A percentile compares a stretch with the other conserved stretches of the same genome.
These are phyloP conservation scores for Paratinospora sagittata DNA, from an alignment of 164 flowering plant genomes.

Conservation along the genomic window DNA sequence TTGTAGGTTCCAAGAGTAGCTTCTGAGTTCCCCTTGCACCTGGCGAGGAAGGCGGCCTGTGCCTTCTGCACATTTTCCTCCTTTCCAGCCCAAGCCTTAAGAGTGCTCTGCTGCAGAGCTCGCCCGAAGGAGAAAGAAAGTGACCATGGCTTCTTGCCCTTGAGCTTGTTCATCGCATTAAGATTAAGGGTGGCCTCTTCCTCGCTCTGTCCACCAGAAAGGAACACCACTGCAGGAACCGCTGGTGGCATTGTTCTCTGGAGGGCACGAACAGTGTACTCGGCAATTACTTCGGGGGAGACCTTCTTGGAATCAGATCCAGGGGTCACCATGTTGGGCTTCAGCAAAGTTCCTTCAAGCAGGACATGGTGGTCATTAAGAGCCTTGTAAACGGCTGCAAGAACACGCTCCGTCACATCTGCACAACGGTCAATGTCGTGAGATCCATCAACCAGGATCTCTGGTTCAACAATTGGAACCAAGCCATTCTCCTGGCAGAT, in stretches of 20 bases:
- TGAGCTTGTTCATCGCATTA: slow-evolving; percentile 67
- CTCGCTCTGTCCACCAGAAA: slow-evolving; percentile 82
- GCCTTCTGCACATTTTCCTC: slow-evolving; percentile 60
- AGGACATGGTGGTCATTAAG: slow-evolving; percentile 73
- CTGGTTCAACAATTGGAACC: slow-evolving; percentile 84
- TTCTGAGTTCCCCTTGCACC: slow-evolving; percentile 78
- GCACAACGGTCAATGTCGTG: slow-evolving; percentile 65
- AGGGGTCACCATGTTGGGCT: slow-evolving; percentile 86
- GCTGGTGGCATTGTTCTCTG: slow-evolving; percentile 69
- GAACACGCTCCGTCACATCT: slow-evolving; percentile 63
- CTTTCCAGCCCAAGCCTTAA: slow-evolving; percentile 74
- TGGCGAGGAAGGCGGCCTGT: slow-evolving; percentile 45
- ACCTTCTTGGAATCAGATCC: slow-evolving; percentile 65
- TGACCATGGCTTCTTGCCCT: slow-evolving; percentile 73
- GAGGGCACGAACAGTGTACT: slow-evolving; percentile 60
- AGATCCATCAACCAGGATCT: slow-evolving; percentile 69
- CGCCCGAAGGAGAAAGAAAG: slow-evolving; percentile 75
- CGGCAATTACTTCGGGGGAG: slow-evolving; percentile 57
- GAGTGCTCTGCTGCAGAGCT: slow-evolving; percentile 75
- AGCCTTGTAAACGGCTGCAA: slow-evolving; percentile 78
- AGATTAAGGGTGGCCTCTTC: slow-evolving; percentile 68
- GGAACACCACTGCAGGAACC: slow-evolving; percentile 72
- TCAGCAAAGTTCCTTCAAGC: too few species aligned
- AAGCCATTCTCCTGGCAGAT: slow-evolving; percentile 76
- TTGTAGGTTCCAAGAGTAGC: slow-evolving; percentile 69